Percentiles rank a stretch among this genome's conserved stretches.
Evolutionary conservation across 768 basidiomycete genomes (phyloP).

Genomic region (Naganishia vaughanmartiniae): DNA sequence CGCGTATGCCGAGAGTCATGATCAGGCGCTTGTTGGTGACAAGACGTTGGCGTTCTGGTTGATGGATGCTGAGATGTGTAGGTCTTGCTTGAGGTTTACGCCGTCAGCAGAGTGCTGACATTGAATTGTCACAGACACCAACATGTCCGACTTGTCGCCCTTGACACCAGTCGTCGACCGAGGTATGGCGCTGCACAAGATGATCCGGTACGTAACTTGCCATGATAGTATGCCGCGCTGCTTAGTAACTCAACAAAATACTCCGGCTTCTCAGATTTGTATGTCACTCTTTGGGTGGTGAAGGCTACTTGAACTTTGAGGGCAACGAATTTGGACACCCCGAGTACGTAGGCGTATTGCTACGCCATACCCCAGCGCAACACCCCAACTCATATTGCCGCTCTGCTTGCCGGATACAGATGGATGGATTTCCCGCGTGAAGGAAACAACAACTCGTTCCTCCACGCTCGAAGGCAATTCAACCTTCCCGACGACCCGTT

Average conservation of each 20-base stretch:
- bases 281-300: constrained; percentile 88
- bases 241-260: neutral
- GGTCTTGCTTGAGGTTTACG: constrained; percentile 40
- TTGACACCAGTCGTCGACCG: constrained; percentile 82
- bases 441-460: constrained; percentile 93
- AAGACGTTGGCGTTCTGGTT: constrained; percentile 99
- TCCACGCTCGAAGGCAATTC: constrained; percentile 95
- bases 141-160: constrained; percentile 84
- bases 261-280: constrained; percentile 57
- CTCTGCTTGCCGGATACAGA: constrained; percentile 36
- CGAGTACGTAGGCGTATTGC: constrained; percentile 58
- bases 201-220: constrained; percentile 69
- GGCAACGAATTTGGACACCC: constrained; percentile 99
- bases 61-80: constrained; percentile 99
- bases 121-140: constrained; percentile 62
- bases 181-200: constrained; percentile 90
- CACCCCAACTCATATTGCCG: neutral
- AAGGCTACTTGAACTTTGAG: constrained; percentile 96
- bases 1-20: constrained; percentile 91
- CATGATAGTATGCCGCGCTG: constrained; percentile 53
- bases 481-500: constrained; percentile 81
- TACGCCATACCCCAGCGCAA: neutral
- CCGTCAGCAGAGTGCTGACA: neutral
- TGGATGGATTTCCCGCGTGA: constrained; percentile 99
- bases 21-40: constrained; percentile 97